Base-by-base conservation (phyloP, 768 basidiomycete species). In the Hydnomerulius pinastri region DNA sequence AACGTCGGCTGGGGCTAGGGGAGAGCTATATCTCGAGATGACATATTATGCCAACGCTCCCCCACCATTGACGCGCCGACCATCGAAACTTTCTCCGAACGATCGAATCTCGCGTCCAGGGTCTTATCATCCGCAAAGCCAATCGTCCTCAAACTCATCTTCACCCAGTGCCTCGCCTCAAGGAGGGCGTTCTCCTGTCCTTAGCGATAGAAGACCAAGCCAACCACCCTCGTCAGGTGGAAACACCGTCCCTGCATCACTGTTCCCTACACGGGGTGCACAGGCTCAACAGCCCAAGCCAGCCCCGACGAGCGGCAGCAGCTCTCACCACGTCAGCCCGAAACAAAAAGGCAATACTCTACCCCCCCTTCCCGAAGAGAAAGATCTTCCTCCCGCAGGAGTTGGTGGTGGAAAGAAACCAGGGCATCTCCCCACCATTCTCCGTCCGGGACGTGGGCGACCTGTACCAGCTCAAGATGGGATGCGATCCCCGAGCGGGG, bases 21-120 rank as follows among this genome's bases (percentile, higher is more conserved):
- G 95, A 6, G 91, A 97, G 46, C 56, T 96, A 9, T 97, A 90
- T 64, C 77, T 97, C 13, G 95, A 98, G 67, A 87, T 97, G 83
- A 98, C 95, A 1, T 98, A 85, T 73, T 98, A 83, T 68, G 80
- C 92, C 3, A 83, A 86, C 47, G 79, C 76, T 4, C 82, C 85
- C 7, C 73, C 77, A n/a, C 69, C 83, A 27, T 58, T 82, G 33
- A 65, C 62, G 23, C 73, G 80, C 48, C 73, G 79, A 21, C 77
- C 81, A 38, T 80, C 83, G 20, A 85, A 83, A 56, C 59, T 83
- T 10, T 63, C 64, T 1, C 75, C 78, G 17, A 69, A 75, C 4
- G 82, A 84, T 44, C 72, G 82, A 35, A 66, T 85, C 33, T 67
- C 71, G 21, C 76, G 77, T n/a, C 75, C 78, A 38, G 53, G 51